Base-by-base conservation (phyloP, 108 stramenopile genomes). In the Cafeteria roenbergensis region DNA sequence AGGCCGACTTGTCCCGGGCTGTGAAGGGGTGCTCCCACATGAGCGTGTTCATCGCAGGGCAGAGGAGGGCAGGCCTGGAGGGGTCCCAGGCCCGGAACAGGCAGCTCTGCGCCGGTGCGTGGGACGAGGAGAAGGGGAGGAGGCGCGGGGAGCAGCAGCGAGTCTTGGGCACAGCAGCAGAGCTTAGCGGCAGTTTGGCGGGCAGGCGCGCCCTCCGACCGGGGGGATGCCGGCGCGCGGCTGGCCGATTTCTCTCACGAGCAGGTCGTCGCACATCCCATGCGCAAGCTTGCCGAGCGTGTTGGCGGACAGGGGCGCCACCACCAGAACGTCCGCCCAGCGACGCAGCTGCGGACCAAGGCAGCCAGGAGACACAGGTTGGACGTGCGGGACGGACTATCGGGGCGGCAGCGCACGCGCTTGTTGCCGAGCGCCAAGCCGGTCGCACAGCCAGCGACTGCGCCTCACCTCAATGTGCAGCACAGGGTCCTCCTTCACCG, bases 1-100 rank as follows among this genome's bases (percentile, higher is more conserved):
- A 2, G 8, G 9, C 55, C 20, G 22, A 28, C 25, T 68, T 28
- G 24, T 73, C 67, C 56, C 26, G 6, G 62, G 65, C 33, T 24
- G 90, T 93, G 63, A 89, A 51, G 9, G 88, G 87, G 73, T 93
- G 88, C 29, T 87, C 76, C 87, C 87, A 93, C 91, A 93, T 93
- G 64, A 78, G 78, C 20, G 91, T 90, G 73, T 93, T 93, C 91
- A 93, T 93, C 34, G 91, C 91, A 12, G 91, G 91, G 30, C 87
- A 87, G 52, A 93, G 56, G 22, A 90, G 36, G n/a, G 89, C 22
- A 21, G 91, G 91, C 67, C 90, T 90, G 27, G 73, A 68, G 32
- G 78, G 82, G 69, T 90, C 88, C 91, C 91, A 93, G 29, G 91
- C 91, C 33, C 91, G 84, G 4, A 82, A 57, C 29, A 84, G 77